Evolutionary conservation across 768 basidiomycete species (phyloP).

Genomic region (Auricularia auricula-judae): DNA sequence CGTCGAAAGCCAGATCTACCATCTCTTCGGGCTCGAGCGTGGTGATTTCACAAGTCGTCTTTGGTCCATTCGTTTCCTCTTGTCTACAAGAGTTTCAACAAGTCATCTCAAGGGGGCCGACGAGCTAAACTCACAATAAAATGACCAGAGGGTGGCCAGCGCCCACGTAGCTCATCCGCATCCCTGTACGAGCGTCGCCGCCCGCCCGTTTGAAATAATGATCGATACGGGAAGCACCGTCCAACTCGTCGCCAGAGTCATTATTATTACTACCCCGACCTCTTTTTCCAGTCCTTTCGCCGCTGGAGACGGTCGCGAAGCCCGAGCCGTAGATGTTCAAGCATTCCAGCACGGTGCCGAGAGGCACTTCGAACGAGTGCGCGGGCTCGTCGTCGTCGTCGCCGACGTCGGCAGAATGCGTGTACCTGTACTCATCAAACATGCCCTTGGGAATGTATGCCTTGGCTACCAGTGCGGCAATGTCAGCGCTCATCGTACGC

Average conservation of each 20-base stretch:
- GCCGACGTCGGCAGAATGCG: slow-evolving; percentile 18
- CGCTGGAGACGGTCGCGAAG: slow-evolving; percentile 23
- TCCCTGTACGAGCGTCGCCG: slow-evolving; percentile 56
- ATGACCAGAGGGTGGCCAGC: slow-evolving; percentile 68
- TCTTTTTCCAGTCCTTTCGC: slow-evolving; percentile 21
- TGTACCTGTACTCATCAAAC: slow-evolving; percentile 72
- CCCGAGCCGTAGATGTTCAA: slow-evolving; percentile 91
- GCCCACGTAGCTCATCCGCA: slow-evolving; percentile 77
- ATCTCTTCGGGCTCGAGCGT: slow-evolving; percentile 78
- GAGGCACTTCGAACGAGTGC: slow-evolving; percentile 67
- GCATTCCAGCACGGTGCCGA: slow-evolving; percentile 78
- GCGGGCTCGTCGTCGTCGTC: slow-evolving; percentile 21
- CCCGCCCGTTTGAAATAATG: slow-evolving; percentile 38
- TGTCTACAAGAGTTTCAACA: slow-evolving; percentile 24
- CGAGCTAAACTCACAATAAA: slow-evolving; percentile 49
- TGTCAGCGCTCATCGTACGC: neutral
- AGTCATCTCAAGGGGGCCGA: too few species aligned
- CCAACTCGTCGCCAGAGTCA: slow-evolving; percentile 30
- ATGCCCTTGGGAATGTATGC: slow-evolving; percentile 70
- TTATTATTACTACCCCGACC: slow-evolving; percentile 39
- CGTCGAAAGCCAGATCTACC: slow-evolving; percentile 70
- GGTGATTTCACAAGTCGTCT: slow-evolving; percentile 76
- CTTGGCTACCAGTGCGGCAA: slow-evolving; percentile 40
- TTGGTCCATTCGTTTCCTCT: slow-evolving; percentile 71
- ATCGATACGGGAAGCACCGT: slow-evolving; percentile 34